Evolutionary conservation across 441 rosid species (phyloP).

Genomic region (Kokia cookei): DNA sequence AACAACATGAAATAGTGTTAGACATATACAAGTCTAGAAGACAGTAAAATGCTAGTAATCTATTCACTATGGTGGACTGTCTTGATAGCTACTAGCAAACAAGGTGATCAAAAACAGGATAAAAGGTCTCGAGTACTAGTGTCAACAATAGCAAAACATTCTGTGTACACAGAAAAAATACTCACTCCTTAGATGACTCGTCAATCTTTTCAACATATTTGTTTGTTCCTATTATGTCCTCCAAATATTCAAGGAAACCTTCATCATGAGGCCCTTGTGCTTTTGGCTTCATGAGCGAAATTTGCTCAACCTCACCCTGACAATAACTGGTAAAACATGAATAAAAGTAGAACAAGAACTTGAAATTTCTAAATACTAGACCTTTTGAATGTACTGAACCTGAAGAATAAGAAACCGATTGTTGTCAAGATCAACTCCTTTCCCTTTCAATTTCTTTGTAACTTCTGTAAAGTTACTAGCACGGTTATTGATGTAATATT

Average conservation of each 20-base stretch:
- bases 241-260: constrained; percentile 95
- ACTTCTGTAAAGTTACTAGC: constrained; percentile 92
- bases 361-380: background rate
- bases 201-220: constrained; percentile 92
- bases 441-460: constrained; percentile 78
- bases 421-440: constrained; percentile 95
- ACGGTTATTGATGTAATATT: constrained; percentile 79
- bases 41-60: background rate
- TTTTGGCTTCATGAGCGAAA: constrained; percentile 95
- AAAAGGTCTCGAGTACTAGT: background rate
- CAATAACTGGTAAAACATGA: constrained; percentile 13
- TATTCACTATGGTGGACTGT: background rate
- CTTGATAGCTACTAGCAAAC: background rate
- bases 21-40: background rate
- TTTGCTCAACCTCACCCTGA: constrained; percentile 99
- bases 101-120: background rate
- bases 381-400: constrained; percentile 29
- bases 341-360: constrained; percentile 3
- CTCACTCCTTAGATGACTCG: constrained; percentile 79
- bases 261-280: constrained; percentile 97
- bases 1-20: constrained; percentile 6
- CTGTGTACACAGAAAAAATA: constrained; percentile 3
- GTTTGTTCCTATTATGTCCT: constrained; percentile 91
- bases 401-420: constrained; percentile 96
- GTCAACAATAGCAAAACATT: background rate